These are phyloP conservation scores for Schwanniomyces occidentalis DNA, from an alignment of 805 yeast species.

Conservation along the genomic window DNA sequence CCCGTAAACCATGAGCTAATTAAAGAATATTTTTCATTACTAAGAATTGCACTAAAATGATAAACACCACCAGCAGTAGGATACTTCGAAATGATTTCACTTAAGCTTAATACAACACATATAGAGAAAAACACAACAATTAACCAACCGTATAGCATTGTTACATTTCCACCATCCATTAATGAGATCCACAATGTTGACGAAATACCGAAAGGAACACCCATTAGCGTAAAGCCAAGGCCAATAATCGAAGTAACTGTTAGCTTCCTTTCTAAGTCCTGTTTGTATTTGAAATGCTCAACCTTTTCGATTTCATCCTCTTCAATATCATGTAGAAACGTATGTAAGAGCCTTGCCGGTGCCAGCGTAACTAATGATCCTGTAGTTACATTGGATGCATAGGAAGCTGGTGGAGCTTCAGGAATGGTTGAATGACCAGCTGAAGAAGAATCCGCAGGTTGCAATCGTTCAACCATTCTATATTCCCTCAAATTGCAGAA, in stretches of 20 bases:
- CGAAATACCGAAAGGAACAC: slow-evolving; percentile 77
- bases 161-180: slow-evolving; percentile 74
- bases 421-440: slow-evolving; percentile 3
- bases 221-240: slow-evolving; percentile 77
- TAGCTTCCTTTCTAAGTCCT: slow-evolving; percentile 65
- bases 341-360: slow-evolving; percentile 13
- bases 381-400: slow-evolving; percentile 3
- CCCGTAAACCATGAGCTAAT: slow-evolving; percentile 76
- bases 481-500: too few species aligned
- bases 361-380: slow-evolving; percentile 8
- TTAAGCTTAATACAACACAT: slow-evolving; percentile 66
- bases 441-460: background rate
- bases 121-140: slow-evolving; percentile 63
- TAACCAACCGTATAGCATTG: slow-evolving; percentile 75
- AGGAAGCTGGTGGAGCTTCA: slow-evolving; percentile 3
- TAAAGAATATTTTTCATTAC: slow-evolving; percentile 56
- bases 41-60: slow-evolving; percentile 72
- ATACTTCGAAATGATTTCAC: slow-evolving; percentile 75
- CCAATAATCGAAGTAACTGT: slow-evolving; percentile 74
- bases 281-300: slow-evolving; percentile 74
- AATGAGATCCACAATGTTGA: slow-evolving; percentile 71
- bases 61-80: slow-evolving; percentile 78
- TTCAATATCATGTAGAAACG: slow-evolving; percentile 18
- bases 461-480: too few species aligned
- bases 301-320: slow-evolving; percentile 55